These are phyloP conservation scores for Lizanozyma gosingica DNA, from an alignment of 1,139 yeast genomes.

Conservation along the genomic window DNA sequence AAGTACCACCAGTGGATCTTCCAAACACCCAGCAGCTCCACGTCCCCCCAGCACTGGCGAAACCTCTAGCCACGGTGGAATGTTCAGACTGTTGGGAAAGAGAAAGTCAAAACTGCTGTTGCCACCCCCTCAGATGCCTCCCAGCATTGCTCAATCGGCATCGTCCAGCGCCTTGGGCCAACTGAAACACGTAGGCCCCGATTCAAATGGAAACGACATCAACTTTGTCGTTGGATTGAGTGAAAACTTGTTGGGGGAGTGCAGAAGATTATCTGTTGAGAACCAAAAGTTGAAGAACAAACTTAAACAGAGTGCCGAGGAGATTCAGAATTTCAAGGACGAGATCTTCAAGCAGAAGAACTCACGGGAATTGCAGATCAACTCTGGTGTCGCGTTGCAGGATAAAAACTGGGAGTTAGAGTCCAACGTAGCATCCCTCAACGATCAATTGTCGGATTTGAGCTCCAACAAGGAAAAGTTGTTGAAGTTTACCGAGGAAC, in stretches of 20 bases:
- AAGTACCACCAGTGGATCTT: too few relatives aligned
- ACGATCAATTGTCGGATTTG: slow-evolving; percentile 30
- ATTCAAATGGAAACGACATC: slow-evolving; percentile 53
- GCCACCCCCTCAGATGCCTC: slow-evolving; percentile 1
- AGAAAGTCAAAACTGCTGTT: background rate
- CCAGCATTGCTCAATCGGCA: background rate
- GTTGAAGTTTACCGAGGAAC: slow-evolving; percentile 18
- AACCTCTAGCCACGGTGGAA: too few relatives aligned
- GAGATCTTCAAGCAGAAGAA: slow-evolving; percentile 27
- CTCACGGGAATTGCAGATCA: slow-evolving; percentile 22
- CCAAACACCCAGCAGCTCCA: too few relatives aligned
- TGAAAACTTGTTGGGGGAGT: slow-evolving; percentile 69
- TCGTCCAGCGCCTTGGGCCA: slow-evolving; percentile 3
- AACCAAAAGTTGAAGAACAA: slow-evolving; percentile 43
- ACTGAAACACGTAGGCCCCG: slow-evolving; percentile 11
- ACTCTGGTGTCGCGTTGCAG: slow-evolving; percentile 41
- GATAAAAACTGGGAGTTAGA: slow-evolving; percentile 80
- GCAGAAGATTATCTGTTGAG: slow-evolving; percentile 69
- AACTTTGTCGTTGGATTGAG: slow-evolving; percentile 78
- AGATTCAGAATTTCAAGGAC: slow-evolving; percentile 26
- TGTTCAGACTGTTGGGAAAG: background rate
- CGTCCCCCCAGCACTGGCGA: too few relatives aligned
- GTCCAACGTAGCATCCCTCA: slow-evolving; percentile 41
- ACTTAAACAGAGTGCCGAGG: slow-evolving; percentile 34
- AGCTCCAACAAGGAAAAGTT: slow-evolving; percentile 24